Evolutionary conservation across 768 basidiomycete species (phyloP), one percentile per base, ranked within the genome.

Genomic region (Phylloporus rhodoxanthus): DNA sequence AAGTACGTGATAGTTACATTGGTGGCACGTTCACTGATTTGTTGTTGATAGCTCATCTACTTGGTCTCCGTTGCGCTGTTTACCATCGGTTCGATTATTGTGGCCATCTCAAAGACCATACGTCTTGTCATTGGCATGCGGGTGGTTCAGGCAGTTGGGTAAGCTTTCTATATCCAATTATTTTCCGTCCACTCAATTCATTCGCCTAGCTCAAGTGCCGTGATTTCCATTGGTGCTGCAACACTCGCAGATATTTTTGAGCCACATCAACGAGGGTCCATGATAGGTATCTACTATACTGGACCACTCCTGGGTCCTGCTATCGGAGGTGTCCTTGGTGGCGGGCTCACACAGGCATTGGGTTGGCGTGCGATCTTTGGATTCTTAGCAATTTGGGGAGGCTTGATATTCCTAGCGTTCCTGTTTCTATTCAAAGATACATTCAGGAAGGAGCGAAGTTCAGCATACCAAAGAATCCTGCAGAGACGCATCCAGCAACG

Each of bases 311-410:
- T 92, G 3, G 90, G 88, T 0, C 82, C 84, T 1, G 72, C 78
- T 1, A 54, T 87, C 2, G 87, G 86, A 0, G 81, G 85, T 1
- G 75, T 90, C 26, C 58, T 90, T 29, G 88, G 88, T 5, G 87
- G 89, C 1, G 77, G 68, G 0, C 70, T 91, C 4, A 82, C 87
- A 0, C 75, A 82, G 47, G 77, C 72, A 0, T 80, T 84, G 60
- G 73, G 69, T 50, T 95, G 93, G 93, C 79, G 91, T 29, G 81
- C 85, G 1, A 79, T 87, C 1, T 91, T 95, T 67, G 93, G 87
- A 80, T 91, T 93, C 62, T 73, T 93, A 30, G 72, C 78, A 2
- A 82, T 85, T 25, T 75, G 82, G 55, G 78, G 79, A 5, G 82
- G 80, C 0, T 38, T 74, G 13, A 78, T 76, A 48, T 71, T 80